Conservation (phyloP, 2,329 filamentous ascomycete genomes). For the Lomentospora prolificans region DNA sequence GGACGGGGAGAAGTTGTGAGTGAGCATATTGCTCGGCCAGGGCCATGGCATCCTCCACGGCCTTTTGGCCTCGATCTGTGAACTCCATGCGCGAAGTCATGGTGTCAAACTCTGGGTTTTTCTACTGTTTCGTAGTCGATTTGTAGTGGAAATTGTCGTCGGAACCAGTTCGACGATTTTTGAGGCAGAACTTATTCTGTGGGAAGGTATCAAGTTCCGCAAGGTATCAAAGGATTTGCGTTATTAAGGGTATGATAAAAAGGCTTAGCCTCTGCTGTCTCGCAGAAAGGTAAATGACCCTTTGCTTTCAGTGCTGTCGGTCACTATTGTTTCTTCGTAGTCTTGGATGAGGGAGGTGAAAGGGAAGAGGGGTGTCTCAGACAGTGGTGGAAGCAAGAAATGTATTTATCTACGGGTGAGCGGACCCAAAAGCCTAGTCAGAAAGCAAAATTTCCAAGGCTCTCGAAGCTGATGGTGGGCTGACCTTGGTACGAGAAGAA, state of each 20-base stretch:
- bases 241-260: conserved; percentile 3
- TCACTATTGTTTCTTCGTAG: conserved; percentile 2
- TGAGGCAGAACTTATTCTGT: neutral
- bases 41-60: conserved; percentile 77
- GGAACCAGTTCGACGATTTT: too few species aligned
- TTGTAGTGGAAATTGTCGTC: too few species aligned
- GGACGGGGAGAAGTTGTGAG: conserved; percentile 80
- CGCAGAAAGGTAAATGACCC: conserved; percentile 7
- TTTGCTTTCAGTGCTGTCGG: conserved; percentile 10
- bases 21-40: conserved; percentile 86
- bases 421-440: neutral
- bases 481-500: conserved; percentile 16
- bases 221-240: conserved; percentile 4
- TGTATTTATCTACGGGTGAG: neutral
- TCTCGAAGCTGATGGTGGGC: conserved; percentile 11
- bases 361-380: conserved; percentile 1
- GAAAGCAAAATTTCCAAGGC: neutral
- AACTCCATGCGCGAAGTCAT: conserved; percentile 81
- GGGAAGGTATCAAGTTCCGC: neutral
- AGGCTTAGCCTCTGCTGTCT: conserved; percentile 6
- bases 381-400: conserved; percentile 6
- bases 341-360: conserved; percentile 1
- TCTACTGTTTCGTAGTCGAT: too few species aligned
- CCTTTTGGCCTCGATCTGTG: conserved; percentile 85
- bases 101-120: conserved; percentile 21